Base-by-base conservation (phyloP, 2,329 filamentous ascomycete species). In the Talaromyces sp. region DNA sequence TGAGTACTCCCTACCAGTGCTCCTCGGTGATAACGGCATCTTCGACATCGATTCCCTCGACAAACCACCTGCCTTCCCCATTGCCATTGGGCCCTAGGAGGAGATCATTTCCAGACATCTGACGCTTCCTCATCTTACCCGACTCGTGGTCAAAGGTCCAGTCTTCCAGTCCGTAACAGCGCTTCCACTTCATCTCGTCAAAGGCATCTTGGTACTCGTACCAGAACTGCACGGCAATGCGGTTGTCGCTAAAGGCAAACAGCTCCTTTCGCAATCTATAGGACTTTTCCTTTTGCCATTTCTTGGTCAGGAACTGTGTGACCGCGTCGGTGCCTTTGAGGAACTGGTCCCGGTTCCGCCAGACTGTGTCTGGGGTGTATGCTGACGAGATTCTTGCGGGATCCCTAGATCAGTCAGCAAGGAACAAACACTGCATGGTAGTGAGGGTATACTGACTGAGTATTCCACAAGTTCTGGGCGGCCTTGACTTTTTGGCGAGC, bases 211-310 rank as follows among this genome's bases (percentile, higher is more conserved):
- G 83, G 76, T 86, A 93, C 74, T 96, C 89, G 69, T 93, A 96
- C 91, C 91, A 96, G 73, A 95, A 96, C 71, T 96, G 91, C 25
- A 96, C 92, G 0, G 91, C 91, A 65, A 93, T 93, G 75, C 85
- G 89, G 74, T 93, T 81, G 42, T 87, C 87, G 0, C 78, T 81
- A 69, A 92, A 95, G 1, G 90, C 82, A 74, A 96, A 96, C 1
- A 96, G 79, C 72, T 96, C 92, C 73, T 96, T 96, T 59, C 91
- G 84, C 59, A 96, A 80, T 0, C 83, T 82, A 69, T 96, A 96
- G 17, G 81, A 85, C 51, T 84, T 78, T 73, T 96, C 92, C 22
- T 81, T 84, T 51, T 81, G 75, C 91, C 91, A 96, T 71, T 96
- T 96, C 52, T 84, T 78, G 0, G 82, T 83, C 58, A 96, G 71